phyloP scores from a whole-genome alignment of 179 eudicot species.

The Spinacia oleracea region DNA sequence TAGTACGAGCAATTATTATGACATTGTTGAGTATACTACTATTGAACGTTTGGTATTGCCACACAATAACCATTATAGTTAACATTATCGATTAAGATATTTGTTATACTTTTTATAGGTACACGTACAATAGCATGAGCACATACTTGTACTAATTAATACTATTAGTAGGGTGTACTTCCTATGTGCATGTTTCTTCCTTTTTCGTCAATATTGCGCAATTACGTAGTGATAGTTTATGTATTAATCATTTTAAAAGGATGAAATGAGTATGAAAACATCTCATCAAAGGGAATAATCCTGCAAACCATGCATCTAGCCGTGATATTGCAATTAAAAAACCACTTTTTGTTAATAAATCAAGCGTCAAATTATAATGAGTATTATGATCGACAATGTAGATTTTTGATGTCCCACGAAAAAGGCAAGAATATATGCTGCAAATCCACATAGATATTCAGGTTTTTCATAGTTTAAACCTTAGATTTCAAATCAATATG shows the following conservation, averaged over 20 bases:
- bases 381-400: neutral
- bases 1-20: too few species aligned
- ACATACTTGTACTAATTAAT: too few species aligned
- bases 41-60: too few species aligned
- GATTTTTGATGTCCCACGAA: constrained; percentile 10
- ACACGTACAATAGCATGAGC: too few species aligned
- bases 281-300: neutral
- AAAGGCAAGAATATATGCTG: neutral
- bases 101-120: too few species aligned
- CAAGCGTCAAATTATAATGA: neutral
- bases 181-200: too few species aligned
- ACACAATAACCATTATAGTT: too few species aligned
- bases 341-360: constrained; percentile 4
- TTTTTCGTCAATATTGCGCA: too few species aligned
- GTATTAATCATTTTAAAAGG: neutral
- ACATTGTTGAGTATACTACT: too few species aligned
- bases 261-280: neutral
- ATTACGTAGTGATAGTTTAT: neutral
- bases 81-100: too few species aligned
- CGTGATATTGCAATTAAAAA: neutral
- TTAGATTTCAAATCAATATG: neutral
- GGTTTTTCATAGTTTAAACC: neutral
- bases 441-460: constrained; percentile 14
- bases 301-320: constrained; percentile 6
- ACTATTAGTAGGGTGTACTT: too few species aligned